Conservation (phyloP, 768 basidiomycete species). For the Omphalotus guepiniiformis region DNA sequence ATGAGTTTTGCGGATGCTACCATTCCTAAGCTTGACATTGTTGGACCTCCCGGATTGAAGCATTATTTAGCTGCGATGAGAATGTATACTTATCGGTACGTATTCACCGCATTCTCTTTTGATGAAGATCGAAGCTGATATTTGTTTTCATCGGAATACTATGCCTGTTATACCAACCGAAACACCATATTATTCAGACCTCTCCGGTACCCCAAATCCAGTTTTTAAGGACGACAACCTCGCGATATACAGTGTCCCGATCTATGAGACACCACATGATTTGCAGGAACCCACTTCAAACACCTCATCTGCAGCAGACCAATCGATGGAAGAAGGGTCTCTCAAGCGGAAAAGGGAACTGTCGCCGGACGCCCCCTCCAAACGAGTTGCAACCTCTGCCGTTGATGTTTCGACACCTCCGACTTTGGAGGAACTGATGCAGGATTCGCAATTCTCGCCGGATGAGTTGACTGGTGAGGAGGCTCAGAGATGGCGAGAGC, state of each 20-base stretch:
- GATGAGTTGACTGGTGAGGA: slow-evolving; percentile 35
- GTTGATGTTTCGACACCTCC: too few species aligned
- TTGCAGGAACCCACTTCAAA: slow-evolving; percentile 12
- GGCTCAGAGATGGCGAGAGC: slow-evolving; percentile 53
- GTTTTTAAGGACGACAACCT: slow-evolving; percentile 62
- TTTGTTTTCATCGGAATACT: slow-evolving; percentile 37
- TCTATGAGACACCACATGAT: slow-evolving; percentile 17
- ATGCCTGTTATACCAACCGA: slow-evolving; percentile 45
- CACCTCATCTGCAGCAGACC: too few species aligned
- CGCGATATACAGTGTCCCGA: slow-evolving; percentile 58
- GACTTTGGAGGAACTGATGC: slow-evolving; percentile 31
- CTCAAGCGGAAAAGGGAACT: slow-evolving; percentile 43
- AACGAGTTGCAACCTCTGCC: too few species aligned
- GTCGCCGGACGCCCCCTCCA: slow-evolving; percentile 34
- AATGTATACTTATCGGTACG: slow-evolving; percentile 62
- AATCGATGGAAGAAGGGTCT: too few species aligned
- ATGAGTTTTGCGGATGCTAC: slow-evolving; percentile 79
- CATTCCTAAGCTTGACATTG: slow-evolving; percentile 48
- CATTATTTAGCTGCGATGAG: slow-evolving; percentile 73
- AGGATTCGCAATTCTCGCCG: slow-evolving; percentile 39
- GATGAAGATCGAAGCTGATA: background rate
- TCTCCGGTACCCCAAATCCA: slow-evolving; percentile 29
- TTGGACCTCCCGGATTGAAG: slow-evolving; percentile 70
- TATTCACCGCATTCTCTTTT: background rate
- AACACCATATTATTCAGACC: slow-evolving; percentile 25